Evolutionary conservation across 2,329 filamentous ascomycete species (phyloP), one percentile per base, ranked within the genome.

Genomic region (Sporothrix brasiliensis): DNA sequence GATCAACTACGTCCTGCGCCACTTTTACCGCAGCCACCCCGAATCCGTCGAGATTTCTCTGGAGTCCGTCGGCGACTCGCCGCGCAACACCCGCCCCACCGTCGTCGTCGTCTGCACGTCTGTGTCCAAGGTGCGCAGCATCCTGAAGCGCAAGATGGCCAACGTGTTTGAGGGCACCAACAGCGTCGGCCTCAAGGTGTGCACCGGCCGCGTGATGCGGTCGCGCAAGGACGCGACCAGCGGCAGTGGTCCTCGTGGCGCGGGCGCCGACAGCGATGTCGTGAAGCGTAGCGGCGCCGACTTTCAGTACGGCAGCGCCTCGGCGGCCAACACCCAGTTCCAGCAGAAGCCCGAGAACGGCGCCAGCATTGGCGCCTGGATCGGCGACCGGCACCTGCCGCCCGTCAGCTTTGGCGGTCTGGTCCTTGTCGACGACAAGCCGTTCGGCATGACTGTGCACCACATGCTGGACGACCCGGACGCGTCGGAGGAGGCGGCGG

Each of bases 371-470:
- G 94, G 94, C 7, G 94, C 94, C 0, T 97, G 92, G 84, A 89
- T 92, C 67, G 91, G 92, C 70, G 88, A 93, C 74, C 89, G 92
- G 58, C 94, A 97, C 77, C 83, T 97, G 2, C 93, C 94, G 6
- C 93, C 94, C 1, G 94, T 97, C 3, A 96, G 93, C 44, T 93
- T 97, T 74, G 94, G 94, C 14, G 94, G 94, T 10, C 85, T 97
- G 4, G 88, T 98, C 53, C 82, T 95, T 44, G 88, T 98, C 1
- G 93, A 98, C 77, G 89, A 91, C 69, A 89, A 91, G 78, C 88
- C 92, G 0, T 95, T 93, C 76, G 94, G 94, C 14, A 95, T 98
- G 92, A 97, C 93, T 27, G 94, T 98, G 0, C 94, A 98, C 77
- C 94, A 98, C 79, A 94, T 98, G 89, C 87, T 98, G 2, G 94